Conservation (phyloP, 495 filamentous ascomycete species). For the Talaromyces wortmannii region DNA sequence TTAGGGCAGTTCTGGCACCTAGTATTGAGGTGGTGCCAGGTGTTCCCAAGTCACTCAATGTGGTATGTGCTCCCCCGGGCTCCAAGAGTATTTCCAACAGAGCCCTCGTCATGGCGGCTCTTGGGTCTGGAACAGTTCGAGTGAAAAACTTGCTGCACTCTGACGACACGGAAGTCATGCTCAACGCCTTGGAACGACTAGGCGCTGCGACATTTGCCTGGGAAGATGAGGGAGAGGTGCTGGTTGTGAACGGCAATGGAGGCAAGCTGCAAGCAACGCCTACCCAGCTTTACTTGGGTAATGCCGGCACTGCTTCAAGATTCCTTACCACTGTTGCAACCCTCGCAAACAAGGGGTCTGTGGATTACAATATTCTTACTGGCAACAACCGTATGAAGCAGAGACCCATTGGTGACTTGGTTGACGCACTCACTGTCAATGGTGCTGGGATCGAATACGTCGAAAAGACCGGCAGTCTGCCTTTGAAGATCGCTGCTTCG, state of each 20-base stretch:
- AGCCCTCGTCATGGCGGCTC: constrained; percentile 84
- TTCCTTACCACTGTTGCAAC: constrained; percentile 93
- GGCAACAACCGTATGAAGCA: constrained; percentile 97
- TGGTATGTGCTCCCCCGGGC: constrained; percentile 81
- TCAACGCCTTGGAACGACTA: constrained; percentile 75
- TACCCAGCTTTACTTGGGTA: constrained; percentile 83
- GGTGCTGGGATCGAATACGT: constrained; percentile 78
- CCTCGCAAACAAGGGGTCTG: constrained; percentile 60
- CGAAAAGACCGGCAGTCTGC: constrained; percentile 70
- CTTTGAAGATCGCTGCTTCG: constrained; percentile 73
- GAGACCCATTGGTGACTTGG: constrained; percentile 87
- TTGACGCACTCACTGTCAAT: constrained; percentile 81
- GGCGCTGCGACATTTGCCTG: constrained; percentile 89
- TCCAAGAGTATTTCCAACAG: constrained; percentile 98
- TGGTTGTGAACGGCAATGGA: constrained; percentile 86
- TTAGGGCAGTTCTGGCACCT: constrained; percentile 78
- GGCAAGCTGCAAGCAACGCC: constrained; percentile 72
- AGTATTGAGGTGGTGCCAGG: constrained; percentile 66
- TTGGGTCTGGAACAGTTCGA: constrained; percentile 79
- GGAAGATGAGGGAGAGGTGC: constrained; percentile 86
- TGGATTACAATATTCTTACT: constrained; percentile 71
- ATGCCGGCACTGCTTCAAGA: constrained; percentile 91
- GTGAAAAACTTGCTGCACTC: constrained; percentile 92
- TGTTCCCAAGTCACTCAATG: constrained; percentile 52
- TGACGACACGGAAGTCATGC: constrained; percentile 95